Evolutionary conservation across 148 eudicot species (phyloP).

Genomic region (Silene conica): DNA sequence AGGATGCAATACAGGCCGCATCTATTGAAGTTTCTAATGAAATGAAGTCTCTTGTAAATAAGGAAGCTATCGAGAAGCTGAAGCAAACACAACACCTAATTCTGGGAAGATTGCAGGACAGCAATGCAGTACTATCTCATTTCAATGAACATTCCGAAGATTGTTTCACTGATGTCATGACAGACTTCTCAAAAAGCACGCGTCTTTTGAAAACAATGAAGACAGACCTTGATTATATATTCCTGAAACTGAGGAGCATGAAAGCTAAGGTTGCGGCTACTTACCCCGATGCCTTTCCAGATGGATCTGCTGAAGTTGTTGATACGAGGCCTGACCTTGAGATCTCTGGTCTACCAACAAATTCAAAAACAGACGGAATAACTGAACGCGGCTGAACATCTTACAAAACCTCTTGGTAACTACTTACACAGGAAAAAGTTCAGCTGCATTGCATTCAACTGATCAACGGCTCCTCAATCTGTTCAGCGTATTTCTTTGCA

Average conservation of each 20-base stretch:
- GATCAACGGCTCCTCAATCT: too few relatives aligned
- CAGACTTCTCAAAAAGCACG: constrained; percentile 66
- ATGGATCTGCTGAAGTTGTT: constrained; percentile 52
- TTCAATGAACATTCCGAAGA: constrained; percentile 78
- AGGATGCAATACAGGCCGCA: constrained; percentile 18
- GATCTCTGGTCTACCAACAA: constrained; percentile 8
- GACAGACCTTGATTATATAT: constrained; percentile 86
- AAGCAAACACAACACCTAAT: constrained; percentile 42
- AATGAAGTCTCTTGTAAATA: constrained; percentile 21
- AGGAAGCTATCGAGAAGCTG: constrained; percentile 24
- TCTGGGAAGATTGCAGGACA: constrained; percentile 91
- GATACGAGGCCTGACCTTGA: constrained; percentile 86
- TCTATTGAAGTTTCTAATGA: constrained; percentile 25
- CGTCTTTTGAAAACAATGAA: constrained; percentile 79
- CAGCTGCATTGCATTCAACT: too few relatives aligned
- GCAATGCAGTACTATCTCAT: constrained; percentile 90
- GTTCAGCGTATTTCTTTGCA: too few relatives aligned
- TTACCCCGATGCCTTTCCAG: constrained; percentile 89
- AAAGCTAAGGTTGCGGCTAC: constrained; percentile 63
- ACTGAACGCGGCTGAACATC: too few relatives aligned
- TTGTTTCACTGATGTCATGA: constrained; percentile 66
- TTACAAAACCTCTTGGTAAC: too few relatives aligned
- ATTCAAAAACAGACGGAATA: too few relatives aligned
- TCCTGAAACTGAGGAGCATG: constrained; percentile 85
- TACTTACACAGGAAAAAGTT: too few relatives aligned